Conservation (phyloP, 331 rosid species). For the Telfairia occidentalis region DNA sequence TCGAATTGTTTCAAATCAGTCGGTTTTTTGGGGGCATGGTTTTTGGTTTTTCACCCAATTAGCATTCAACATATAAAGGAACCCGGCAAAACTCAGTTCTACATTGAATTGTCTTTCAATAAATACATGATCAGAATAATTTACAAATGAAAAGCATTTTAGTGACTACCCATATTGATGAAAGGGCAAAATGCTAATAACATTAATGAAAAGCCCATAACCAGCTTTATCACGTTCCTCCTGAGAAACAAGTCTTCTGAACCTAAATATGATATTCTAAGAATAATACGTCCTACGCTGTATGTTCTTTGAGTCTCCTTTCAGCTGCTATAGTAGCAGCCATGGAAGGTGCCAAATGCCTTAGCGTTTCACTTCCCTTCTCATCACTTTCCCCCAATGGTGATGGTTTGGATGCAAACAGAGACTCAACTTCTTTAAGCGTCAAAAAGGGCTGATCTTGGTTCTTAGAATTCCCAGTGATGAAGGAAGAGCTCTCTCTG, state of each 20-base stretch:
- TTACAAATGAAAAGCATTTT: not conserved
- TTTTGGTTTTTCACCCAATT: not conserved
- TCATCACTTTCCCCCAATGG: slow-evolving; percentile 31
- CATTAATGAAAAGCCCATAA: not conserved
- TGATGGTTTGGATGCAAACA: slow-evolving; percentile 44
- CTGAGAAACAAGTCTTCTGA: not conserved
- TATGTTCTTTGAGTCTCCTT: slow-evolving; percentile 53
- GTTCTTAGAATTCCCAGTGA: slow-evolving; percentile 70
- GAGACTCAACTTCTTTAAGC: slow-evolving; percentile 64
- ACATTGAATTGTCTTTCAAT: not conserved
- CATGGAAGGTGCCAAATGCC: slow-evolving; percentile 68
- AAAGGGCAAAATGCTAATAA: not conserved
- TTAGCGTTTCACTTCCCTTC: slow-evolving; percentile 29
- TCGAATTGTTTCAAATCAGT: not conserved
- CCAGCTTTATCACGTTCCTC: not conserved
- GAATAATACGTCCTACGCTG: slow-evolving; percentile 13
- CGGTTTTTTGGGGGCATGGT: not conserved
- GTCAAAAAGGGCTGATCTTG: slow-evolving; percentile 75
- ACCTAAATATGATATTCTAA: not conserved
- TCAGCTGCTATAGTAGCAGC: slow-evolving; percentile 95
- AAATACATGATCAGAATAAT: not conserved
- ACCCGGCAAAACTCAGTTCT: not conserved
- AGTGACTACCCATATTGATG: not conserved
- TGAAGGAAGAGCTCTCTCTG: slow-evolving; percentile 48
- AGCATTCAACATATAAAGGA: not conserved